Evolutionary conservation across 2,329 filamentous ascomycete species (phyloP).

Genomic region (Myriosclerotinia scirpicola): DNA sequence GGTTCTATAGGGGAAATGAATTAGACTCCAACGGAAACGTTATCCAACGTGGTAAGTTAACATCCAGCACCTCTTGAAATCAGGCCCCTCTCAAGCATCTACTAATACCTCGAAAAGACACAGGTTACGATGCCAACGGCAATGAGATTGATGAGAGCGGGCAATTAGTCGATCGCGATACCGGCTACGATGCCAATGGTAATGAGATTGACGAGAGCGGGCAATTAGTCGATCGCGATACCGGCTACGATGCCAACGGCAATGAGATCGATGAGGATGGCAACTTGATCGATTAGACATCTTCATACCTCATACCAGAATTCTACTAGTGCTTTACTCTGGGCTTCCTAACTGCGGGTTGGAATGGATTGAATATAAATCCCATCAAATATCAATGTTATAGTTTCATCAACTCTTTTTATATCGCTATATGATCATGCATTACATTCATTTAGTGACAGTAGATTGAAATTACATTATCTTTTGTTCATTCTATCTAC

Average conservation of each 20-base stretch:
- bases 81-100: not conserved
- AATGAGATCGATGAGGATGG: constrained; percentile 3
- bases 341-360: not conserved
- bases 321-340: not conserved
- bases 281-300: not conserved
- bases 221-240: not conserved
- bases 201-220: not conserved
- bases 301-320: not conserved
- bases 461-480: not conserved
- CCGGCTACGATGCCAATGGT: not conserved
- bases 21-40: not conserved
- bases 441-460: not conserved
- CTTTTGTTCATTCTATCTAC: not conserved
- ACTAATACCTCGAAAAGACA: not conserved
- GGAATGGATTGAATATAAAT: not conserved
- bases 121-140: not conserved
- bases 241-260: not conserved
- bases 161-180: not conserved
- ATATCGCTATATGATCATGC: not conserved
- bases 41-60: not conserved
- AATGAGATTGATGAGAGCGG: not conserved
- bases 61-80: not conserved
- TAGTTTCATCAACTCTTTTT: not conserved
- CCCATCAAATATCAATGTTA: not conserved
- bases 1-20: no score